These are phyloP conservation scores for Sarocladium brachiariae DNA, from an alignment of 2,329 filamentous ascomycete species.

Conservation along the genomic window DNA sequence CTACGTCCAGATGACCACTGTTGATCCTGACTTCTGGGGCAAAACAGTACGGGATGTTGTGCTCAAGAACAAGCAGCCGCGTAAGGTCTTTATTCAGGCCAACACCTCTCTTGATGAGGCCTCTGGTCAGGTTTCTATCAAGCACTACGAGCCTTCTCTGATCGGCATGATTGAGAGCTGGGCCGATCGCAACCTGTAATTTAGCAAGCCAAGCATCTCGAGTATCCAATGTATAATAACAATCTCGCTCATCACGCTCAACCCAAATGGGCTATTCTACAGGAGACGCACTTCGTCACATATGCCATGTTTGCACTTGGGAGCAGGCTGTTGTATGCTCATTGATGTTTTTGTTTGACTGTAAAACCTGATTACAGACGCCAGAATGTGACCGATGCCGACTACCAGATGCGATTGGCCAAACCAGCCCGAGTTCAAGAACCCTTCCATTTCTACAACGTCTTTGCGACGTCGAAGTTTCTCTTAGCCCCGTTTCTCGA, in stretches of 20 bases:
- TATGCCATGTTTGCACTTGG: background rate
- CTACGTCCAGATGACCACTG: slow-evolving; percentile 77
- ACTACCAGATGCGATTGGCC: slow-evolving; percentile 61
- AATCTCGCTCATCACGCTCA: too few relatives aligned
- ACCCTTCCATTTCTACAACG: slow-evolving; percentile 38
- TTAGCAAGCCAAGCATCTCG: slow-evolving; percentile 11
- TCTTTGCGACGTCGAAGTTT: slow-evolving; percentile 8
- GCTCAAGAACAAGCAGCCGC: slow-evolving; percentile 69
- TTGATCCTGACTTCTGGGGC: slow-evolving; percentile 78
- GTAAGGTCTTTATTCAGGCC: slow-evolving; percentile 89
- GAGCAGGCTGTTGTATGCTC: slow-evolving; percentile 31
- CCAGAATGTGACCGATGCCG: slow-evolving; percentile 59
- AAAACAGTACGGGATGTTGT: slow-evolving; percentile 71
- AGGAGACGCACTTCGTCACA: background rate
- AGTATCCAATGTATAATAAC: slow-evolving; percentile 2
- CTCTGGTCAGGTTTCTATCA: slow-evolving; percentile 65
- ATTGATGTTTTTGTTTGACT: slow-evolving; percentile 48
- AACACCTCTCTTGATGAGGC: slow-evolving; percentile 70
- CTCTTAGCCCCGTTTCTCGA: slow-evolving; percentile 1
- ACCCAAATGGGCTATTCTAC: too few relatives aligned
- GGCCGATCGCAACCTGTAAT: slow-evolving; percentile 51
- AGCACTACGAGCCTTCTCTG: slow-evolving; percentile 77
- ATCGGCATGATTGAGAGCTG: slow-evolving; percentile 81
- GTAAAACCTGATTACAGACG: slow-evolving; percentile 61
- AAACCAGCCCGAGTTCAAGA: slow-evolving; percentile 49